Evolutionary conservation across 1,284 basidiomycete species (phyloP), one percentile per base, ranked within the genome.

Genomic region (Ceratobasidium sp.): DNA sequence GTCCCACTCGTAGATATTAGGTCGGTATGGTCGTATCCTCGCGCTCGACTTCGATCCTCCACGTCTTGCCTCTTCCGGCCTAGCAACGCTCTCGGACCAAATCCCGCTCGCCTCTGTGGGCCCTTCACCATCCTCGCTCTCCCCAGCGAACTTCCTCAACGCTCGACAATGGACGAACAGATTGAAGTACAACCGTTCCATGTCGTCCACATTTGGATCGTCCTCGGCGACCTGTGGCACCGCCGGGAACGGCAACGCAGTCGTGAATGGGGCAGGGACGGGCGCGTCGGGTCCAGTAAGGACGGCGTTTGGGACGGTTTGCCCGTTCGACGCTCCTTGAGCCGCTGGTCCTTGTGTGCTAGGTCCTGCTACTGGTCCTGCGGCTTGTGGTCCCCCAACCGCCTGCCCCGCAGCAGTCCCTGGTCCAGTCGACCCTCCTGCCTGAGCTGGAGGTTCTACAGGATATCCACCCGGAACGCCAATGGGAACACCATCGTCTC

Each of bases 101-200:
- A 24, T 19, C n/a, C 33, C 4, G 8, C 33, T 15, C 19, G 17
- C 5, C 7, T 6, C 17, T 17, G 27, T 33, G 19, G 15, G 4
- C 29, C 29, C 17, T 29, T 9, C 17, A 7, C n/a, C 59, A n/a
- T n/a, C n/a, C n/a, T n/a, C n/a, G n/a, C n/a, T n/a, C 22, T 22
- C 22, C 14, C 50, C 67, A 14, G 67, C 67, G 50, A 60, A 72
- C 51, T 14, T 27, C 45, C 67, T 41, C 44, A 72, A 24, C 17
- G 67, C 56, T 19, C 67, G 44, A 19, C 67, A 72, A 57, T 72
- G 67, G 27, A 72, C 67, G 22, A 72, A 72, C 56, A 72, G 45
- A 41, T 60, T 72, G 33, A 72, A 72, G 22, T 72, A 72, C 9
- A 72, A 31, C 19, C 67, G 67, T 1, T 72, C 67, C 44, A 60